Evolutionary conservation across 192 early-diverging fungal genomes (phyloP).

Genomic region (Pilobolus umbonatus): DNA sequence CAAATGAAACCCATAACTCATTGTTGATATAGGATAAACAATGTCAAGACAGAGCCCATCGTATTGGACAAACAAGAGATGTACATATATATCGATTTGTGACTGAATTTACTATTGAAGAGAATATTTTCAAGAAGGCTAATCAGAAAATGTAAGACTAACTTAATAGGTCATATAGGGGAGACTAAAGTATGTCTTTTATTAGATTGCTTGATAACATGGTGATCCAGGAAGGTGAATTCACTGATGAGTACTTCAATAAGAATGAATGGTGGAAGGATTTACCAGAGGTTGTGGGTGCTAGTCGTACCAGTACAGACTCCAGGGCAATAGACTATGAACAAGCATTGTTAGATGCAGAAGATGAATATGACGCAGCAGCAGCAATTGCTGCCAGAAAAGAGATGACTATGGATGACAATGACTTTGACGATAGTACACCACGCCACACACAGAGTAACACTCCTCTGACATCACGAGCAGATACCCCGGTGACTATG

Average conservation of each 20-base stretch:
- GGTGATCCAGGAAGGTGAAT: conserved; percentile 75
- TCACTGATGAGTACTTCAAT: conserved; percentile 63
- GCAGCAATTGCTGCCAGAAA: conserved; percentile 49
- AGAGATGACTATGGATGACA: conserved; percentile 56
- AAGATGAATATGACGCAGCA: conserved; percentile 60
- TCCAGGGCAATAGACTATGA: conserved; percentile 43
- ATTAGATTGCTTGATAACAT: conserved; percentile 66
- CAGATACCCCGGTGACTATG: neutral
- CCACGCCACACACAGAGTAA: neutral
- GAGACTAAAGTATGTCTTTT: neutral
- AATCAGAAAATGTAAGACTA: conserved; percentile 56
- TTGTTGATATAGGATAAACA: conserved; percentile 46
- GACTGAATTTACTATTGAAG: conserved; percentile 67
- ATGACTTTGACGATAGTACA: conserved; percentile 45
- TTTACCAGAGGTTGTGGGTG: conserved; percentile 47
- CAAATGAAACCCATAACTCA: neutral
- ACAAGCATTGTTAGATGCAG: conserved; percentile 53
- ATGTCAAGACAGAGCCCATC: conserved; percentile 66
- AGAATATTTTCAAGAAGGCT: conserved; percentile 75
- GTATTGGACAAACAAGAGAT: conserved; percentile 64
- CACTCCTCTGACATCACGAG: neutral
- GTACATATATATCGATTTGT: conserved; percentile 79
- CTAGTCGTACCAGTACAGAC: conserved; percentile 22
- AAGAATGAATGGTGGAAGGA: conserved; percentile 61
- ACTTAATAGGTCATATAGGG: neutral